These are phyloP conservation scores for Articulospora tetracladia DNA, from an alignment of 495 filamentous ascomycete species.

Conservation along the genomic window DNA sequence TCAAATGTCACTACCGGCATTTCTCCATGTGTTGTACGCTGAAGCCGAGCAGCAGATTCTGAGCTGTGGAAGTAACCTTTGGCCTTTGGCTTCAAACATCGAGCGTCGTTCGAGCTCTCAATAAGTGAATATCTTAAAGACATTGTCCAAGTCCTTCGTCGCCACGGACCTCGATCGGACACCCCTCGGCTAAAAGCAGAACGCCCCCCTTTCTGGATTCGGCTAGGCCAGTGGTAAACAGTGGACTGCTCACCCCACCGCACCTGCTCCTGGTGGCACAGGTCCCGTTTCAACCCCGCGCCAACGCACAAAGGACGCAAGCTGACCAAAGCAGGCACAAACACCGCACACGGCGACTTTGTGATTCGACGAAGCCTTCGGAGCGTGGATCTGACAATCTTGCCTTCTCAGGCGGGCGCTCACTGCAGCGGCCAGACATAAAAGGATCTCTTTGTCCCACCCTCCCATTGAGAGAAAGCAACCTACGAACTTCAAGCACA, in stretches of 20 bases:
- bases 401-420: neutral
- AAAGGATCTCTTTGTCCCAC: conserved; percentile 5
- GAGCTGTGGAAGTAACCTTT: no score
- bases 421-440: neutral
- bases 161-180: neutral
- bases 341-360: neutral
- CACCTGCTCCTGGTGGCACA: neutral
- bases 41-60: no score
- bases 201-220: neutral
- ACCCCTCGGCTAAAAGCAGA: neutral
- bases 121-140: no score
- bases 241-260: neutral
- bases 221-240: neutral
- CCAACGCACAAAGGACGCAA: conserved; percentile 12
- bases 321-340: conserved; percentile 3
- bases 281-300: neutral
- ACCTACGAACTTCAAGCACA: neutral
- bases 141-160: neutral
- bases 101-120: no score
- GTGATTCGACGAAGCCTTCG: neutral
- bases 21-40: no score
- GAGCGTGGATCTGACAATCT: neutral
- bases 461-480: neutral
- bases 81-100: no score
- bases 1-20: no score